Evolutionary conservation across 768 basidiomycete genomes (phyloP), one percentile per base, ranked within the genome.

Genomic region (Phaffia australis): DNA sequence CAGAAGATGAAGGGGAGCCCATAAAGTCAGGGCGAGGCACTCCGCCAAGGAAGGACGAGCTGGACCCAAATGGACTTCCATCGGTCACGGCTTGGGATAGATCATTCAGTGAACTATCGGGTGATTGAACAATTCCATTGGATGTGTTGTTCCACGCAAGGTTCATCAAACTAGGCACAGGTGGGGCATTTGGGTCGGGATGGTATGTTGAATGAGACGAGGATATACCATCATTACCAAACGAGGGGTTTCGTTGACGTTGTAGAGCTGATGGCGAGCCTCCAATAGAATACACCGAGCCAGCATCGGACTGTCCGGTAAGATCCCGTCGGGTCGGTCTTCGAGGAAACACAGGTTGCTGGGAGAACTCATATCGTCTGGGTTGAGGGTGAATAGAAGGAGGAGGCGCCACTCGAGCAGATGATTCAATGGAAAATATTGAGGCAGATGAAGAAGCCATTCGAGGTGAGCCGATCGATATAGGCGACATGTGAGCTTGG

Each of bases 361-460:
- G 64, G 3, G 48, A 57, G 47, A 65, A 65, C 57, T 65, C 64
- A 59, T 67, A 67, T 30, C 66, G 54, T 9, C 59, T 15, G 16
- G 66, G 60, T 56, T 67, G 60, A 30, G 66, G 66, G 1, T 55
- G 21, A n/a, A 29, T 29, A 30, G 66, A 61, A 1, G 48, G 32
- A 1, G 66, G 66, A 54, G 59, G 60, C 3, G 25, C 29, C 21
- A 29, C 23, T 25, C 60, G 16, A 9, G 60, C 29, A 23, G 35
- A 46, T 16, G 59, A 60, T 8, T 60, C 59, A 46, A 60, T 49
- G 4, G 60, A 62, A 54, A 62, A 52, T 27, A 60, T 61, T 9
- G 59, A 55, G n/a, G 66, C 60, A 29, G 66, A 62, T 23, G 66
- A 67, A 2, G 59, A 27, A 18, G n/a, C 59, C 35, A 47, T 46